These are phyloP conservation scores for Lathyrus oleraceus DNA, from an alignment of 306 rosid species.

Conservation along the genomic window DNA sequence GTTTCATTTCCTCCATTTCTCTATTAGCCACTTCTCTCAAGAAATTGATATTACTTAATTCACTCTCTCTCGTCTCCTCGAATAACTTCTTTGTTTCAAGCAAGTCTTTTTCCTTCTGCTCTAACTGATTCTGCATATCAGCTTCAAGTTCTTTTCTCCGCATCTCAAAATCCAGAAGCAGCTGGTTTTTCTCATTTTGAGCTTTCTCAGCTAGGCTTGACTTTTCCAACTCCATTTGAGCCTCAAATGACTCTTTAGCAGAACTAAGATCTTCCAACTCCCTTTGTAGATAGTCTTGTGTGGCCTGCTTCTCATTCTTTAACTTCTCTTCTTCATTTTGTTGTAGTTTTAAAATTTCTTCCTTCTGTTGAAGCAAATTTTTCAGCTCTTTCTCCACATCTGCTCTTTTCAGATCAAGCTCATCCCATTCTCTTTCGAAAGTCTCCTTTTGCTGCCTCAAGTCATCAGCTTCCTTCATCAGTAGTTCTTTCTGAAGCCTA, in stretches of 20 bases:
- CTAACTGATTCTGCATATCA: constrained; percentile 76
- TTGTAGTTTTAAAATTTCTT: constrained; percentile 64
- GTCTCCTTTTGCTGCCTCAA: constrained; percentile 80
- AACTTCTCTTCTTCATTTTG: constrained; percentile 74
- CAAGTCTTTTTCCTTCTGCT: constrained; percentile 73
- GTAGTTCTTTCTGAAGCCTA: constrained; percentile 73
- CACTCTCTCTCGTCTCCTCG: constrained; percentile 76
- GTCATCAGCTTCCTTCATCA: constrained; percentile 89
- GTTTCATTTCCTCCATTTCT: constrained; percentile 87
- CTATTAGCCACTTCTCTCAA: constrained; percentile 79
- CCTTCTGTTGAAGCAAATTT: constrained; percentile 60
- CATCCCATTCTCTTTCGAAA: constrained; percentile 98
- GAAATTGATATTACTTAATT: constrained; percentile 65
- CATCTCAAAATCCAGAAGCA: constrained; percentile 77
- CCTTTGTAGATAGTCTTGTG: constrained; percentile 58
- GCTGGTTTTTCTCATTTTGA: constrained; percentile 67
- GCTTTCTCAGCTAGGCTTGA: constrained; percentile 66
- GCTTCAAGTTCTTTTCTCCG: constrained; percentile 72
- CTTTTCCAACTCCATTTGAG: constrained; percentile 75
- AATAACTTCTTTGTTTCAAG: constrained; percentile 64
- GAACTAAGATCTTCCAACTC: constrained; percentile 72
- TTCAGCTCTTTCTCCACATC: constrained; percentile 72
- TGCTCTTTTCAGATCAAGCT: constrained; percentile 82
- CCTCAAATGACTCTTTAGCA: constrained; percentile 83
- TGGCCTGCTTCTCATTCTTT: constrained; percentile 62